Evolutionary conservation across 345 rosid genomes (phyloP).

Genomic region (Lagerstroemia speciosa): DNA sequence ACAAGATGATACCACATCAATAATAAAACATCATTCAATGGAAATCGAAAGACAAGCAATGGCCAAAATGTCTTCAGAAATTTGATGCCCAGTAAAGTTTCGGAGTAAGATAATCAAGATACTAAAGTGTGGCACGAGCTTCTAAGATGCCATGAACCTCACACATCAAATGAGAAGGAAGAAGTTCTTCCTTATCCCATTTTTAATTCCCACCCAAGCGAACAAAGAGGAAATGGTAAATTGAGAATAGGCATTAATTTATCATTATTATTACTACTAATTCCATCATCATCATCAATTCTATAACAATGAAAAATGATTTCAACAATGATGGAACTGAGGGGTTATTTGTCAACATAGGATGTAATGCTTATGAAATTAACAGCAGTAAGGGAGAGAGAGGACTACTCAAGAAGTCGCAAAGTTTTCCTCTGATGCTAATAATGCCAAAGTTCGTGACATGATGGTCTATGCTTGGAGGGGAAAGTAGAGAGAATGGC

Average conservation of each 20-base stretch:
- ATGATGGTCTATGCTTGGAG: no score
- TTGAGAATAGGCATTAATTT: not conserved
- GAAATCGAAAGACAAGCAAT: not conserved
- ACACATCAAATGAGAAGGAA: not conserved
- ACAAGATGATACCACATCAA: not conserved
- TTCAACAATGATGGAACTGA: not conserved
- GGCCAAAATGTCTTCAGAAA: not conserved
- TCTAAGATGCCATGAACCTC: not conserved
- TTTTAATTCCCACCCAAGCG: not conserved
- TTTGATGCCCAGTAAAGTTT: not conserved
- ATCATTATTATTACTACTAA: not conserved
- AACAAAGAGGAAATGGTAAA: not conserved
- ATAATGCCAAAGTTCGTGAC: not conserved
- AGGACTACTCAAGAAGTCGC: not conserved
- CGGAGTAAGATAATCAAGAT: not conserved
- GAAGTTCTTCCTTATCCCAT: not conserved
- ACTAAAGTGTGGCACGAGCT: not conserved
- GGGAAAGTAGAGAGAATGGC: no score
- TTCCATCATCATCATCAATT: not conserved
- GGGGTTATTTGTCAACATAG: not conserved
- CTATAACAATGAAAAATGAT: not conserved
- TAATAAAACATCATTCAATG: not conserved
- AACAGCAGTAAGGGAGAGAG: not conserved
- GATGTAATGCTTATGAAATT: not conserved
- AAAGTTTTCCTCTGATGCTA: not conserved